Conservation (phyloP, 345 rosid genomes). For the Ceriops decandra region DNA sequence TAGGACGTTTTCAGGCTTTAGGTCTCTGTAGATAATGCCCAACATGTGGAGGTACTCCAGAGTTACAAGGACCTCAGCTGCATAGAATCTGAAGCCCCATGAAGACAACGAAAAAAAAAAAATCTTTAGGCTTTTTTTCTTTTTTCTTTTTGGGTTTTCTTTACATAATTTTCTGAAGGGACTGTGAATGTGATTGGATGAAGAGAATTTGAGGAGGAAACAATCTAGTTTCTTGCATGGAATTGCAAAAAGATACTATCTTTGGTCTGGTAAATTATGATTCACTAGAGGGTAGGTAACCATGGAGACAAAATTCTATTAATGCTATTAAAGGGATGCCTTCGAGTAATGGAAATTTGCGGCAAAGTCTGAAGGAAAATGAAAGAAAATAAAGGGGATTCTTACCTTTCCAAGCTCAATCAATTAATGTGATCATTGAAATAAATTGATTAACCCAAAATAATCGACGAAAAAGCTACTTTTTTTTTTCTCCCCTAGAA, state of each 20-base stretch:
- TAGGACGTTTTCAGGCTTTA: conserved; percentile 89
- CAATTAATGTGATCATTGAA: background rate
- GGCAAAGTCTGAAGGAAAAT: conserved; percentile 27
- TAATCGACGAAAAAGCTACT: background rate
- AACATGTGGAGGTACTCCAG: conserved; percentile 94
- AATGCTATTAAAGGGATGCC: conserved; percentile 22
- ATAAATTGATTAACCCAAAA: background rate
- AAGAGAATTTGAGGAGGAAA: no score
- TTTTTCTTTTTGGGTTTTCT: background rate
- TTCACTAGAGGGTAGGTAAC: conserved; percentile 2
- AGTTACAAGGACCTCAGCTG: conserved; percentile 87
- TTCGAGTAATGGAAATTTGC: conserved; percentile 34
- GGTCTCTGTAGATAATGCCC: conserved; percentile 90
- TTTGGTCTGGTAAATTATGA: background rate
- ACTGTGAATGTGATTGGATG: no score
- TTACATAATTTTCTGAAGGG: background rate
- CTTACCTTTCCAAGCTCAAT: background rate
- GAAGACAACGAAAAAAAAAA: background rate
- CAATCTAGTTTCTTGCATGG: conserved; percentile 15
- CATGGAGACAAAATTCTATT: conserved; percentile 5
- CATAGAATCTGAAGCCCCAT: conserved; percentile 59
- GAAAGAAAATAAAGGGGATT: conserved; percentile 19
- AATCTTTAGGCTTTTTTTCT: background rate
- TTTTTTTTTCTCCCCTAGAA: conserved; percentile 9
- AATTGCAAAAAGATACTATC: no score